Percentiles rank a stretch among this genome's conserved stretches.
Evolutionary conservation across 1,284 basidiomycete species (phyloP).

Genomic region (Sparassis latifolia): DNA sequence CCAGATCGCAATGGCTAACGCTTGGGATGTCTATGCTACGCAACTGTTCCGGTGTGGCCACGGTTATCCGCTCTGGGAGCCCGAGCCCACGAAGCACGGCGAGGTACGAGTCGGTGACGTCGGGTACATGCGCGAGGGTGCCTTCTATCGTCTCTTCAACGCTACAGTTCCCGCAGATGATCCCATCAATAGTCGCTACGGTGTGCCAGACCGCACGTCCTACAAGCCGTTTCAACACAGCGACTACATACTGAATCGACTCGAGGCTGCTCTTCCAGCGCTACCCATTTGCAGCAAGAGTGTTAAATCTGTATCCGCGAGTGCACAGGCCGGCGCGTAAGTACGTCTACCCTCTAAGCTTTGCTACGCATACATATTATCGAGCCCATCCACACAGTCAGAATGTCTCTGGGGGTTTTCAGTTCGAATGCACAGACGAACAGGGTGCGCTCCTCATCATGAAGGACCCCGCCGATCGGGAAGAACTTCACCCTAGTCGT

Average conservation of each 20-base stretch:
- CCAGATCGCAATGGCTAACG: background rate
- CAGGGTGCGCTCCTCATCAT: slow-evolving; percentile 17
- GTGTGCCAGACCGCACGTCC: background rate
- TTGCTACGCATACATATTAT: background rate
- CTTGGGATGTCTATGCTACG: slow-evolving; percentile 1
- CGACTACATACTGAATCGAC: background rate
- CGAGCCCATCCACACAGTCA: background rate
- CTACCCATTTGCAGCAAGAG: background rate
- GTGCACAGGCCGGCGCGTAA: background rate
- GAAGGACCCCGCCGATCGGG: slow-evolving; percentile 8
- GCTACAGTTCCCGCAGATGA: slow-evolving; percentile 1
- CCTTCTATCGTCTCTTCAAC: slow-evolving; percentile 9
- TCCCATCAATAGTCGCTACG: background rate
- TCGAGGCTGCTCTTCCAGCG: background rate
- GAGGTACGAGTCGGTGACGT: slow-evolving; percentile 7
- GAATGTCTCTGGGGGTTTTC: slow-evolving; percentile 1
- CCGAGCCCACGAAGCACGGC: slow-evolving; percentile 4
- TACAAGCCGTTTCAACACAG: background rate
- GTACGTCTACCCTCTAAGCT: background rate
- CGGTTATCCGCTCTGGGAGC: slow-evolving; percentile 9
- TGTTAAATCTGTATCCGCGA: background rate
- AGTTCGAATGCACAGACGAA: slow-evolving; percentile 13
- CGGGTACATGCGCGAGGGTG: slow-evolving; percentile 5
- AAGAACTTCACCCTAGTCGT: slow-evolving; percentile 3
- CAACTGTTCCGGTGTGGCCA: slow-evolving; percentile 6